Base-by-base conservation (phyloP, 345 rosid genomes). In the Microcos paniculata region DNA sequence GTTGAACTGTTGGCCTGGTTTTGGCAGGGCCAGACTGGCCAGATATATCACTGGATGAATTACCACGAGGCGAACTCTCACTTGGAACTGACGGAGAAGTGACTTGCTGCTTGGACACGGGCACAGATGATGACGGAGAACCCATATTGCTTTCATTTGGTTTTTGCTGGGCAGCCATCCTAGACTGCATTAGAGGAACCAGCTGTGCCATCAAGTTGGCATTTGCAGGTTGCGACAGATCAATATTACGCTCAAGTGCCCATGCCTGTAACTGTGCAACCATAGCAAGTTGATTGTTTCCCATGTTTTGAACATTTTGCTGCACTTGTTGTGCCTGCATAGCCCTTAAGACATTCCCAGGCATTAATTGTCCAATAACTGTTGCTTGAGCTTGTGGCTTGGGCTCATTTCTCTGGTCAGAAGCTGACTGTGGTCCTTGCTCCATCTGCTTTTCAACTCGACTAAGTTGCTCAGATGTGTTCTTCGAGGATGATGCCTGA, bases 231-330 rank as follows among this genome's bases (percentile, higher is more conserved):
- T 82, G 94, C n/a, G 97, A 86, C 72, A 92, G 83, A 85, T 96
- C 99, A 78, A 96, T 85, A 83, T 94, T 92, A 38, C 82, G 89
- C 82, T 94, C 97, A 69, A 84, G 85, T 72, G 91, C 98, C 97
- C 94, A 92, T 58, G 96, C 91, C 73, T 94, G 96, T 85, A 90
- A 72, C 84, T 94, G 99, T 67, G 93, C 91, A 80, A 94, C 88
- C 83, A 90, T 68, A 31, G 89, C 91, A 9, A 85, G 85, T 81
- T 87, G 97, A 84, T 87, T 91, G 82, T 74, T 88, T 49, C 88
- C 88, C 82, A 87, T 72, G 77, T 85, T 90, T 75, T 85, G 92
- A 21, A 81, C 71, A 72, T 61, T 80, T 81, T 91, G 98, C 62
- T 83, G 91, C 75, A 78, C 52, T 77, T 85, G 97, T 72, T 88